Conservation (phyloP, 164 flowering plant genomes). For the Dillenia turbinata region DNA sequence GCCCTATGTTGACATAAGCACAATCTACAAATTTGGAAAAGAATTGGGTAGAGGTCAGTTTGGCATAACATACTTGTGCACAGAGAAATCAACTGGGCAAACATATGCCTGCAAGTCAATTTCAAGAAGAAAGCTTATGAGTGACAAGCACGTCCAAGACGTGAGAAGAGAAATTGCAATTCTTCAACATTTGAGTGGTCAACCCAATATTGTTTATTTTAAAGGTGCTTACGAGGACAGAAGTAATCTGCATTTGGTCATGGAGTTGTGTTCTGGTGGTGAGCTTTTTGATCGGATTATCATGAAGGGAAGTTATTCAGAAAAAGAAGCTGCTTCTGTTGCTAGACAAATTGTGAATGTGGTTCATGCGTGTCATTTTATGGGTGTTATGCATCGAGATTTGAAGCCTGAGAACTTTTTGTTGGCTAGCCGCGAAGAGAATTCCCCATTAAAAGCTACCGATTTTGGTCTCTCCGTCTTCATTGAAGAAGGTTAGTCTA, state of each 20-base stretch:
- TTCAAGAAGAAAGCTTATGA: slow-evolving; percentile 52
- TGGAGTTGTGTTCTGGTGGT: slow-evolving; percentile 92
- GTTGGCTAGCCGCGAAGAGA: slow-evolving; percentile 44
- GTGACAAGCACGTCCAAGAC: slow-evolving; percentile 49
- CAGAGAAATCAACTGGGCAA: slow-evolving; percentile 47
- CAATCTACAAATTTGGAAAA: slow-evolving; percentile 43
- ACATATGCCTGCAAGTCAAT: slow-evolving; percentile 84
- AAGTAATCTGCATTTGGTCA: slow-evolving; percentile 58
- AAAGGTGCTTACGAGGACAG: slow-evolving; percentile 79
- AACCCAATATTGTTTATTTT: slow-evolving; percentile 83
- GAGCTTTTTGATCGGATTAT: slow-evolving; percentile 83
- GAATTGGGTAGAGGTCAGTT: slow-evolving; percentile 88
- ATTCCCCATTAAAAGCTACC: slow-evolving; percentile 63
- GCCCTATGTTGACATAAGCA: slow-evolving; percentile 43
- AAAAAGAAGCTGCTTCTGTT: slow-evolving; percentile 63
- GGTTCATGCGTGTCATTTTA: slow-evolving; percentile 85
- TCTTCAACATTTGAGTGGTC: slow-evolving; percentile 70
- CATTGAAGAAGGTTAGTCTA: slow-evolving; percentile 68
- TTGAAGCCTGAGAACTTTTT: slow-evolving; percentile 95
- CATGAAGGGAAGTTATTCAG: slow-evolving; percentile 58
- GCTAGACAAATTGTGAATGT: slow-evolving; percentile 75
- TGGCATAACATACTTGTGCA: slow-evolving; percentile 72
- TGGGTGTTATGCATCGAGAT: slow-evolving; percentile 95
- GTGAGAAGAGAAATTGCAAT: slow-evolving; percentile 70
- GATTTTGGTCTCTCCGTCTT: slow-evolving; percentile 92